Conservation (phyloP, 768 basidiomycete species). For the Suillus subluteus region DNA sequence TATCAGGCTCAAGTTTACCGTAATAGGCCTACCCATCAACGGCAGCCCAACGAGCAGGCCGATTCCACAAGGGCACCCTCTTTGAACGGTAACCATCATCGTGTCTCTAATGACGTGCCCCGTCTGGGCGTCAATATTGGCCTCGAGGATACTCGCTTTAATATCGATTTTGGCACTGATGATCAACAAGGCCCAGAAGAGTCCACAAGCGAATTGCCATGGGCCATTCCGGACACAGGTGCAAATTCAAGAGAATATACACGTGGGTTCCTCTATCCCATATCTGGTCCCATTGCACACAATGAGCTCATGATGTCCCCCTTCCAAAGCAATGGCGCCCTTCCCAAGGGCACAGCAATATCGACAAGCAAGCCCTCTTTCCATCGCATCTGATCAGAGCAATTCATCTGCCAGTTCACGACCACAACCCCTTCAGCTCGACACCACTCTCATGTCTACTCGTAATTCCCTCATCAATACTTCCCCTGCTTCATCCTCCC, state of each 20-base stretch:
- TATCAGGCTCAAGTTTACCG: constrained; percentile 78
- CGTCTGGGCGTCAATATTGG: constrained; percentile 49
- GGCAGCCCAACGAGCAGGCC: constrained; percentile 20
- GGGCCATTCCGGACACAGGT: constrained; percentile 37
- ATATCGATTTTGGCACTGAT: constrained; percentile 52
- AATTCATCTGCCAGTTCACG: constrained; percentile 34
- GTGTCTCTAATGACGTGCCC: constrained; percentile 36
- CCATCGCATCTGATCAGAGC: constrained; percentile 42
- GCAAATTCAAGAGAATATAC: constrained; percentile 34
- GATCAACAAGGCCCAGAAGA: constrained; percentile 45
- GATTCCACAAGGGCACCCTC: constrained; percentile 29
- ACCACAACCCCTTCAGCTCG: constrained; percentile 61
- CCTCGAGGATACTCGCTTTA: constrained; percentile 59
- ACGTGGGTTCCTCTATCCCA: constrained; percentile 42
- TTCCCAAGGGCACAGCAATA: constrained; percentile 31
- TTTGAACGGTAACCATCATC: constrained; percentile 31
- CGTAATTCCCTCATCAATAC: constrained; percentile 47
- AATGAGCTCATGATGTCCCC: constrained; percentile 29
- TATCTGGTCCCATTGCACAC: constrained; percentile 33
- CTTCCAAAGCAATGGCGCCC: constrained; percentile 29
- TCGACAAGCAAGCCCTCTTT: constrained; percentile 41
- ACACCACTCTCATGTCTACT: constrained; percentile 50
- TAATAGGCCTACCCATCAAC: constrained; percentile 43
- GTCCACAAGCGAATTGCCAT: constrained; percentile 60
- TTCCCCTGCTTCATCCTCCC: constrained; percentile 47